These are phyloP conservation scores for sunflower (Helianthus annuus) DNA, from an alignment of 129 eudicot genomes.

Conservation along the genomic window DNA sequence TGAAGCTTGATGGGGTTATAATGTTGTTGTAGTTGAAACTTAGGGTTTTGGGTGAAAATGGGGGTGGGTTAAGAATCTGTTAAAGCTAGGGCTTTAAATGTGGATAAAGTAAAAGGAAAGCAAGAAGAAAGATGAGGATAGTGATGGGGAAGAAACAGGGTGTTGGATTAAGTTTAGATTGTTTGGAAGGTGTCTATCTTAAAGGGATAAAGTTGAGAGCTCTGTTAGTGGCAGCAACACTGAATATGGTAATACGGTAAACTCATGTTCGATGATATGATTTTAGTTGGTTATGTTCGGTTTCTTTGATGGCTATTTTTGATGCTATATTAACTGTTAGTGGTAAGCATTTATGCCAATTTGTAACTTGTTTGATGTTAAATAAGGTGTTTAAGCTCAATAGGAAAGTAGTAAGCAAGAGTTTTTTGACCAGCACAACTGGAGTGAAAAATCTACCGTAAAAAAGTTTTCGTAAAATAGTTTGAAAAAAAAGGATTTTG, in stretches of 20 bases:
- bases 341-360: too few species aligned
- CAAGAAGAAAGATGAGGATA: constrained; percentile 37
- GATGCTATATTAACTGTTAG: background rate
- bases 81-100: constrained; percentile 37
- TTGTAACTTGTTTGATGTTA: too few species aligned
- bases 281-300: background rate
- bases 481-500: too few species aligned
- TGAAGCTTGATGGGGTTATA: constrained; percentile 8
- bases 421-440: too few species aligned
- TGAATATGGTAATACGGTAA: constrained; percentile 44
- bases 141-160: constrained; percentile 36
- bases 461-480: too few species aligned
- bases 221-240: constrained; percentile 59
- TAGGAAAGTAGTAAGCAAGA: too few species aligned
- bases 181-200: too few species aligned
- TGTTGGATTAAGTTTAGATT: constrained; percentile 69
- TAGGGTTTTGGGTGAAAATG: constrained; percentile 40
- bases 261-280: background rate
- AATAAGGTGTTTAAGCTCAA: too few species aligned
- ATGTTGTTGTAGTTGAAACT: constrained; percentile 15
- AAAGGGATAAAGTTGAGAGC: too few species aligned
- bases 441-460: too few species aligned
- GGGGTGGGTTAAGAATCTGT: constrained; percentile 53
- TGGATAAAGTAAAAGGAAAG: constrained; percentile 34
- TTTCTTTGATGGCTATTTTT: background rate